These are phyloP conservation scores for Aspergillus sp. DNA, from an alignment of 2,329 filamentous ascomycete species.

Conservation along the genomic window DNA sequence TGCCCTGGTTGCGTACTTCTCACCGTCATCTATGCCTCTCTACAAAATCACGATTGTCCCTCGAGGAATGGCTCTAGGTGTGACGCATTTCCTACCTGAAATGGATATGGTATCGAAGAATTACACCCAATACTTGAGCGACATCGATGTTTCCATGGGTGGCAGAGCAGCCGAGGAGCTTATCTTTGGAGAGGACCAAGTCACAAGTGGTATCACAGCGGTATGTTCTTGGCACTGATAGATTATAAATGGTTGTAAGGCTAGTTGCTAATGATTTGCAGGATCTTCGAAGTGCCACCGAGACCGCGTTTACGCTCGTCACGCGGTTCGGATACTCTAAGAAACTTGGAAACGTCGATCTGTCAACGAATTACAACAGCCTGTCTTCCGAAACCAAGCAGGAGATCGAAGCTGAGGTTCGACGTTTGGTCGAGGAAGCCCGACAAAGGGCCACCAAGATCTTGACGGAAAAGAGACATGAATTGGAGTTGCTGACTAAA, in stretches of 20 bases:
- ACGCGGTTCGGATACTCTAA: constrained; percentile 87
- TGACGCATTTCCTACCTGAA: constrained; percentile 84
- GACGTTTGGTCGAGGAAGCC: constrained; percentile 77
- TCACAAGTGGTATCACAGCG: constrained; percentile 81
- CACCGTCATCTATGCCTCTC: constrained; percentile 70
- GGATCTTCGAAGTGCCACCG: constrained; percentile 83
- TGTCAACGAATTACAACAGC: constrained; percentile 73
- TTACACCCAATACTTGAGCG: constrained; percentile 78
- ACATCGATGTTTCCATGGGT: constrained; percentile 78
- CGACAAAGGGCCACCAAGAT: constrained; percentile 71
- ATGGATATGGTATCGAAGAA: constrained; percentile 90
- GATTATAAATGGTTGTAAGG: background rate
- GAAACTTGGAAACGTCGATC: constrained; percentile 84
- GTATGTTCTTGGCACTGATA: constrained; percentile 50
- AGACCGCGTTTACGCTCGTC: constrained; percentile 82
- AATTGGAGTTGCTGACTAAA: constrained; percentile 83
- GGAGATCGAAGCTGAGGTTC: constrained; percentile 84
- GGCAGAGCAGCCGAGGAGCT: constrained; percentile 89
- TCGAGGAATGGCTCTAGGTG: constrained; percentile 78
- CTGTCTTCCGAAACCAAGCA: constrained; percentile 85
- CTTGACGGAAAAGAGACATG: constrained; percentile 72
- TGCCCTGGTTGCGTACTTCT: constrained; percentile 84
- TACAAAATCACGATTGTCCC: constrained; percentile 99
- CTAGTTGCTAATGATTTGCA: constrained; percentile 35
- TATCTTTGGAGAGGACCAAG: constrained; percentile 84